These are phyloP conservation scores for Centaurea solstitialis DNA, from an alignment of 129 eudicot species.

Conservation along the genomic window DNA sequence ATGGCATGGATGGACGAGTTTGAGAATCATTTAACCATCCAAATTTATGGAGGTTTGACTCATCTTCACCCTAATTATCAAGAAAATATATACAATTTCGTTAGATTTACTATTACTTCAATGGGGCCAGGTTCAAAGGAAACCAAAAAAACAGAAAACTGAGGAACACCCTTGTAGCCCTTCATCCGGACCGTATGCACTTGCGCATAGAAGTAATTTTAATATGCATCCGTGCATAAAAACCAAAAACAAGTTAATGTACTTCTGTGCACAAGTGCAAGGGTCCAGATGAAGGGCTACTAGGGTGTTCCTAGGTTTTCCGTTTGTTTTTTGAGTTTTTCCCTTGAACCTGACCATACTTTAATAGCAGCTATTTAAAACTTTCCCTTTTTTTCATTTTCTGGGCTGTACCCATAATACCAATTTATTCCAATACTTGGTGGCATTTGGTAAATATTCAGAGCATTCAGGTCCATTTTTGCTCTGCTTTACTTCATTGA, in stretches of 20 bases:
- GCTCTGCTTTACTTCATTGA: conserved; percentile 16
- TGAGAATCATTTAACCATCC: conserved; percentile 18
- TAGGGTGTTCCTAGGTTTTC: too few relatives aligned
- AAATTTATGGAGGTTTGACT: conserved; percentile 37
- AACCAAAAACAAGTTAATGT: too few relatives aligned
- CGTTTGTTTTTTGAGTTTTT: too few relatives aligned
- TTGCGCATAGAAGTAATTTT: too few relatives aligned
- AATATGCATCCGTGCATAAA: too few relatives aligned
- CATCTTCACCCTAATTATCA: conserved; percentile 6
- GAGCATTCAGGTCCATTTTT: conserved; percentile 16
- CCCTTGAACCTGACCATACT: neutral
- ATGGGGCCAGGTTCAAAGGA: neutral
- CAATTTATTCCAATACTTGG: conserved; percentile 1
- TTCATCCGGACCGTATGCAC: too few relatives aligned
- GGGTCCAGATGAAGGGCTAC: too few relatives aligned
- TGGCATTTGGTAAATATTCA: conserved; percentile 13
- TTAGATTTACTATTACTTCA: neutral
- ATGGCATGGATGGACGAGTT: conserved; percentile 98
- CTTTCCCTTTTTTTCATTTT: neutral
- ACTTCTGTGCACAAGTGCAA: too few relatives aligned
- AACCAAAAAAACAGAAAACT: too few relatives aligned
- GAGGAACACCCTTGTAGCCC: too few relatives aligned
- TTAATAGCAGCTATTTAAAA: neutral
- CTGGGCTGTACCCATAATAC: conserved; percentile 16
- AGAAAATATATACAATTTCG: neutral